Evolutionary conservation across 805 yeast species (phyloP).

Genomic region (Teunomyces gatunensis): DNA sequence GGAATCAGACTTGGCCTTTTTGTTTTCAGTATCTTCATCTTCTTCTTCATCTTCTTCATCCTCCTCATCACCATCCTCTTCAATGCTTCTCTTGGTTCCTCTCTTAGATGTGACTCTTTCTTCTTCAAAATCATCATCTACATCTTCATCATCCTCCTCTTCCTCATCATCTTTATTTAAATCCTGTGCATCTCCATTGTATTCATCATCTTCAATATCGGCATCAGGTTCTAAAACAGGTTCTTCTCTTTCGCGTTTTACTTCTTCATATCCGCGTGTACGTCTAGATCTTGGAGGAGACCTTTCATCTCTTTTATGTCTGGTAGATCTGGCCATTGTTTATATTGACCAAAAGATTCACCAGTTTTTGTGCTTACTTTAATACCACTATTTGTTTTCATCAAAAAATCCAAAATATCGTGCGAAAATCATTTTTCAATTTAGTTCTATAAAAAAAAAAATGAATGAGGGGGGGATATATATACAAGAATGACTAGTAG

Average conservation of each 20-base stretch:
- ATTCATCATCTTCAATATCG: constrained; percentile 6
- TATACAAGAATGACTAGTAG: constrained; percentile 6
- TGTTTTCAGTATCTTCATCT: constrained; percentile 1
- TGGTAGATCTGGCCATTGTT: constrained; percentile 6
- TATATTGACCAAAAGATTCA: not conserved
- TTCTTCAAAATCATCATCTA: constrained; percentile 25
- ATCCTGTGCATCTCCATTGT: constrained; percentile 8
- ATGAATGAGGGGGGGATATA: not conserved
- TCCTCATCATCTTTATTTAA: constrained; percentile 10
- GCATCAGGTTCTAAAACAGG: constrained; percentile 3
- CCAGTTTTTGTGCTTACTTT: too few relatives aligned
- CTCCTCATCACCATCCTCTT: constrained; percentile 2
- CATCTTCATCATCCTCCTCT: constrained; percentile 19
- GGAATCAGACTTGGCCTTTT: not conserved
- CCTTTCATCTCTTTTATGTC: constrained; percentile 2
- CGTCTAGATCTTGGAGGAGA: constrained; percentile 2
- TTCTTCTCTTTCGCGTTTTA: not conserved
- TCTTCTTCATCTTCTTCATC: constrained; percentile 1
- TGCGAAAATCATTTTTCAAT: not conserved
- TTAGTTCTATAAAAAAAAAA: not conserved
- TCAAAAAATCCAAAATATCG: not conserved
- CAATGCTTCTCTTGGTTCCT: constrained; percentile 6
- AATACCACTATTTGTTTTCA: constrained; percentile 2
- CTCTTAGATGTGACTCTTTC: constrained; percentile 16
- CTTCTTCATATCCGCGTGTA: constrained; percentile 7